phyloP scores from a whole-genome alignment of 2,329 filamentous ascomycete genomes.

The Clonostachys byssicola region DNA sequence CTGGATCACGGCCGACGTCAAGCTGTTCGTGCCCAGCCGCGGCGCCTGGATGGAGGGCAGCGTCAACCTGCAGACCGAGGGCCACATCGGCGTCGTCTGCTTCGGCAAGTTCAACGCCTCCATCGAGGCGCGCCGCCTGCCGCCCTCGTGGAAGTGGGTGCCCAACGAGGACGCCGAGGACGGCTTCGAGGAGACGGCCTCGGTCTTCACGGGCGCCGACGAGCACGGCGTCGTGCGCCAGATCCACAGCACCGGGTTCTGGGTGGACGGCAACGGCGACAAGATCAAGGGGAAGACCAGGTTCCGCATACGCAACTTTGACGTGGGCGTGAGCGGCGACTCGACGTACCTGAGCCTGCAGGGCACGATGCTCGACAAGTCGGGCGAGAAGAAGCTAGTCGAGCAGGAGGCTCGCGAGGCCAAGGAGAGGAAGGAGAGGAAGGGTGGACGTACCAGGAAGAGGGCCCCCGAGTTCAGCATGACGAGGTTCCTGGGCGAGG shows the following conservation, averaged over 20 bases:
- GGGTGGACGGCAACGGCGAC: slow-evolving; percentile 66
- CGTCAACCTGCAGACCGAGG: slow-evolving; percentile 83
- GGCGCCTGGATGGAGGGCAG: slow-evolving; percentile 75
- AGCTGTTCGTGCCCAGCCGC: slow-evolving; percentile 73
- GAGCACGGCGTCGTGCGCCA: slow-evolving; percentile 49
- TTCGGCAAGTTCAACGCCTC: slow-evolving; percentile 91
- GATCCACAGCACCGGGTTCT: slow-evolving; percentile 63
- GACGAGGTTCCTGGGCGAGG: slow-evolving; percentile 47
- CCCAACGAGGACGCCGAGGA: slow-evolving; percentile 42
- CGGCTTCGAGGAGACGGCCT: slow-evolving; percentile 33
- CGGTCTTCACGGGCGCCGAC: slow-evolving; percentile 29
- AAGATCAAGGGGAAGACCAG: slow-evolving; percentile 66
- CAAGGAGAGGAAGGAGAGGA: slow-evolving; percentile 26
- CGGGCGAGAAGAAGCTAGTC: slow-evolving; percentile 57
- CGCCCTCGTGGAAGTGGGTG: slow-evolving; percentile 76
- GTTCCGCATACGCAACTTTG: slow-evolving; percentile 82
- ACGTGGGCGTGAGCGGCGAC: slow-evolving; percentile 70
- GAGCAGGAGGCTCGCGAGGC: slow-evolving; percentile 37
- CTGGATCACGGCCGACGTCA: slow-evolving; percentile 84
- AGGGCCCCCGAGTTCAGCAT: slow-evolving; percentile 49
- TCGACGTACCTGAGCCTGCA: slow-evolving; percentile 82
- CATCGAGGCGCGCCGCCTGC: slow-evolving; percentile 73
- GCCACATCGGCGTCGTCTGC: slow-evolving; percentile 83
- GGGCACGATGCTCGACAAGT: slow-evolving; percentile 74
- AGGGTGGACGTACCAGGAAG: slow-evolving; percentile 20